Percentiles rank a stretch among this genome's conserved stretches.
Conservation (phyloP, 1,284 basidiomycete species). For the Apiotrichum veenhuisii region DNA sequence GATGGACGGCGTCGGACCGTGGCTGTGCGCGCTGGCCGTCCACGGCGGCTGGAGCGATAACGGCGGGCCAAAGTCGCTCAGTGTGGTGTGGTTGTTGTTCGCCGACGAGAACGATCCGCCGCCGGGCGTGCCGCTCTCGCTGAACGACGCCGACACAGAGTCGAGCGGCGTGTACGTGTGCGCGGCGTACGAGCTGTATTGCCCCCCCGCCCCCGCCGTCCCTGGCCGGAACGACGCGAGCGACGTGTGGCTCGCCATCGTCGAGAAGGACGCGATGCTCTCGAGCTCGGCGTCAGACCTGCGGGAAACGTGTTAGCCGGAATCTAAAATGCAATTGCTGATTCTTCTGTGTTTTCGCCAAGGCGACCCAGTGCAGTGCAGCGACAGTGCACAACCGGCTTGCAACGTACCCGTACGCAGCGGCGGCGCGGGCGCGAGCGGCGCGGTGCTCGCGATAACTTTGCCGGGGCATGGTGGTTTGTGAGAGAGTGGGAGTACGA, state of each 20-base stretch:
- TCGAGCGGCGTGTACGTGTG: not conserved
- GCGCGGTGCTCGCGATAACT: conserved; percentile 22
- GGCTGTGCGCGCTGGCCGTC: not conserved
- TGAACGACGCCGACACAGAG: not conserved
- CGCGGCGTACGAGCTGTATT: not conserved
- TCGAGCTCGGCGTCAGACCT: conserved; percentile 14
- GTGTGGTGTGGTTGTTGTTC: no score
- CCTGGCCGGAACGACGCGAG: not conserved
- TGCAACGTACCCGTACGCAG: conserved; percentile 12
- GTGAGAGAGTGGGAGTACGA: not conserved
- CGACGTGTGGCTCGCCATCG: conserved; percentile 15
- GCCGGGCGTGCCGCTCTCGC: not conserved
- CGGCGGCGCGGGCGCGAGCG: conserved; percentile 4
- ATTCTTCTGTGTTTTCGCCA: no score
- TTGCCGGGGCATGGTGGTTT: conserved; percentile 13
- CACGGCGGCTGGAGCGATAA: not conserved
- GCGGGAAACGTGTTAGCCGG: not conserved
- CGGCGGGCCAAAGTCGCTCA: not conserved
- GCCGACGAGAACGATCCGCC: no score
- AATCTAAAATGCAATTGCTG: no score
- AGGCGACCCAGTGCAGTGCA: no score
- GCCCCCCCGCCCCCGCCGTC: no score
- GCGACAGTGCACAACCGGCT: not conserved
- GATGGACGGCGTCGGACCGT: not conserved
- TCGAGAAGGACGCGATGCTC: conserved; percentile 16